A percentile compares a stretch with the other conserved stretches of the same genome.
Conservation (phyloP, 139 green algal genomes). For the Eudorina sp. region DNA sequence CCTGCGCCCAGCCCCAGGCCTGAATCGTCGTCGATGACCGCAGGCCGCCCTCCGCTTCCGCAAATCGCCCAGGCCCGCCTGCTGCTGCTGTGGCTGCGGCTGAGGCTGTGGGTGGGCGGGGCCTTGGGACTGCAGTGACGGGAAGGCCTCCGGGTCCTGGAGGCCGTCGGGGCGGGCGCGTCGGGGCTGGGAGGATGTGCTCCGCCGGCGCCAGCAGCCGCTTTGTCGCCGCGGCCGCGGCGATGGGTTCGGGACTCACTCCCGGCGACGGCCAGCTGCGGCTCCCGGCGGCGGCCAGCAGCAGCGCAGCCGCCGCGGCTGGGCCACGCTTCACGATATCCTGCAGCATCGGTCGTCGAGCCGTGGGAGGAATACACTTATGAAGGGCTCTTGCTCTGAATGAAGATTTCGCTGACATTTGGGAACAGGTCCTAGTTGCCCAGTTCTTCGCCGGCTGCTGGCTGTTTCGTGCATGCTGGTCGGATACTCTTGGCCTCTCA, state of each 20-base stretch:
- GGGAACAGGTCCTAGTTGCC: no score
- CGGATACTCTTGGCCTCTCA: no score
- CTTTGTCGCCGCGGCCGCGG: not conserved
- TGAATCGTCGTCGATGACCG: conserved; percentile 81
- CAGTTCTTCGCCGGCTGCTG: no score
- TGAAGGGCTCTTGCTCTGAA: no score
- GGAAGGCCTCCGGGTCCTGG: not conserved
- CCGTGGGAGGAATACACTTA: conserved; percentile 27
- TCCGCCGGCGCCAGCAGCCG: not conserved
- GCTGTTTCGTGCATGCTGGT: no score
- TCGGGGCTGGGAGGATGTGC: no score
- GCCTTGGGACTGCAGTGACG: conserved; percentile 5
- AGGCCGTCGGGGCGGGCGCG: not conserved
- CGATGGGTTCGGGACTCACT: no score
- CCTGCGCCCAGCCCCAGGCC: conserved; percentile 15
- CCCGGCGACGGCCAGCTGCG: not conserved
- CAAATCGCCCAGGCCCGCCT: conserved; percentile 36
- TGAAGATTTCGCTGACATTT: no score
- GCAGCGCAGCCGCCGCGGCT: not conserved
- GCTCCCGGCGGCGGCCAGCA: no score
- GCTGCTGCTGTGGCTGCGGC: not conserved
- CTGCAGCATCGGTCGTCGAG: conserved; percentile 69
- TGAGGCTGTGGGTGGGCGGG: not conserved
- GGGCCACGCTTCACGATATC: not conserved
- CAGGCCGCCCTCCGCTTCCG: conserved; percentile 64